A percentile compares a stretch with the other conserved stretches of the same genome.
These are phyloP conservation scores for Cylindrotheca fusiformis DNA, from an alignment of 108 stramenopile species.

Conservation along the genomic window DNA sequence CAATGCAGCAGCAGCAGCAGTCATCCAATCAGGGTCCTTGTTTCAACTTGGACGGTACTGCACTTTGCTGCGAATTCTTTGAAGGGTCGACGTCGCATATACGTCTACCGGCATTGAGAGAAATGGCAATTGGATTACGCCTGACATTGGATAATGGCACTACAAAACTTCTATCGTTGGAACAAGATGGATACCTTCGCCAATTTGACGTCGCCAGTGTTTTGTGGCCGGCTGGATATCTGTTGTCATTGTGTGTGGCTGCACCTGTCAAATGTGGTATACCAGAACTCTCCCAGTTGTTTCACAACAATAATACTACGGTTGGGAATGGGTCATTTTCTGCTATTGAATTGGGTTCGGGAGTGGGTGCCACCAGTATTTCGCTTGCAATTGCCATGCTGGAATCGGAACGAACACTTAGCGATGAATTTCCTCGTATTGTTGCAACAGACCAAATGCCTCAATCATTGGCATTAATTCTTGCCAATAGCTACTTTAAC, in stretches of 20 bases:
- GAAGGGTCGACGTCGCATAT: conserved; percentile 23
- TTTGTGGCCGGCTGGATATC: conserved; percentile 62
- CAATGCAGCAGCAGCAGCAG: no score
- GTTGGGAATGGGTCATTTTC: not conserved
- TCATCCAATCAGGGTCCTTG: no score
- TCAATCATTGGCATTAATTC: conserved; percentile 30
- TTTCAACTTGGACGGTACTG: not conserved
- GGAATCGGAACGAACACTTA: no score
- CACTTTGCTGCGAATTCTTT: conserved; percentile 19
- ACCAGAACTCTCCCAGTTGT: conserved; percentile 28
- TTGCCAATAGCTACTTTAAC: conserved; percentile 26
- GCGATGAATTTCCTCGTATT: conserved; percentile 10
- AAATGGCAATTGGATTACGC: conserved; percentile 20
- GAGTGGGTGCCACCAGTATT: conserved; percentile 52
- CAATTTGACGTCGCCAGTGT: conserved; percentile 54
- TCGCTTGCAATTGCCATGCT: conserved; percentile 32
- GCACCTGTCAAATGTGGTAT: conserved; percentile 41
- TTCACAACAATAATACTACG: no score
- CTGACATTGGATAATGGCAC: conserved; percentile 12
- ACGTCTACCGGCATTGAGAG: conserved; percentile 19
- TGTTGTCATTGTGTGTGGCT: conserved; percentile 50
- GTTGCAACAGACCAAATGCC: conserved; percentile 31
- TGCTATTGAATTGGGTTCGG: conserved; percentile 53
- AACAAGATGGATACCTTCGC: conserved; percentile 58
- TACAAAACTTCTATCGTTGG: conserved; percentile 16